phyloP scores from a whole-genome alignment of 441 rosid genomes.

The Gossypium gossypioides region DNA sequence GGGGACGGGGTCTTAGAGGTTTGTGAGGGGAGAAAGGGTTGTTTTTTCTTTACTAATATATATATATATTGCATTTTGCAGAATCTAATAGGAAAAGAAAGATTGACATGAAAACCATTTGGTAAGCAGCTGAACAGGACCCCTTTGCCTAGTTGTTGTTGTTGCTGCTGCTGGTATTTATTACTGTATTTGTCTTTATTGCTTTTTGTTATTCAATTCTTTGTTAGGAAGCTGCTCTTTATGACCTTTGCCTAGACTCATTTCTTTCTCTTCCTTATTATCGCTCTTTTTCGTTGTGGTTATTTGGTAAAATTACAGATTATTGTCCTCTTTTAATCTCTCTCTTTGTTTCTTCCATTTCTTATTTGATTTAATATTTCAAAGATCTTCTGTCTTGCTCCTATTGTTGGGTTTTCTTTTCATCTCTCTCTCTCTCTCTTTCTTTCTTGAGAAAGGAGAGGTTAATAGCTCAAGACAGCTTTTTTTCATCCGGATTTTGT shows the following conservation, averaged over 20 bases:
- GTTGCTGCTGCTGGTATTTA: slow-evolving; percentile 1
- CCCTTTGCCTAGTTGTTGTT: slow-evolving; percentile 3
- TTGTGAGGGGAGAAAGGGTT: background rate
- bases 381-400: slow-evolving; percentile 18
- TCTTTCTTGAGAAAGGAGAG: slow-evolving; percentile 23
- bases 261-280: background rate
- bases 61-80: too few relatives aligned
- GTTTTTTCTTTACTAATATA: background rate
- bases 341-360: background rate
- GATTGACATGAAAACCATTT: slow-evolving; percentile 4
- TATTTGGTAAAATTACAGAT: slow-evolving; percentile 36
- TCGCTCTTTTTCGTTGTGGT: slow-evolving; percentile 13
- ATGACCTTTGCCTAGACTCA: background rate
- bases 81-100: background rate
- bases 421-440: slow-evolving; percentile 10
- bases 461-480: slow-evolving; percentile 8
- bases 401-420: background rate
- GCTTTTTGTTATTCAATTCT: background rate
- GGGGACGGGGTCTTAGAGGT: slow-evolving; percentile 4
- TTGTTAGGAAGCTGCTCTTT: slow-evolving; percentile 25
- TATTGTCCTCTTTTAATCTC: slow-evolving; percentile 6
- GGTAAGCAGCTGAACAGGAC: slow-evolving; percentile 26
- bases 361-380: slow-evolving; percentile 9
- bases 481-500: slow-evolving; percentile 2
- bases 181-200: background rate